Conservation (phyloP, 768 basidiomycete genomes). For the Pleurotus salmoneostramineus region DNA sequence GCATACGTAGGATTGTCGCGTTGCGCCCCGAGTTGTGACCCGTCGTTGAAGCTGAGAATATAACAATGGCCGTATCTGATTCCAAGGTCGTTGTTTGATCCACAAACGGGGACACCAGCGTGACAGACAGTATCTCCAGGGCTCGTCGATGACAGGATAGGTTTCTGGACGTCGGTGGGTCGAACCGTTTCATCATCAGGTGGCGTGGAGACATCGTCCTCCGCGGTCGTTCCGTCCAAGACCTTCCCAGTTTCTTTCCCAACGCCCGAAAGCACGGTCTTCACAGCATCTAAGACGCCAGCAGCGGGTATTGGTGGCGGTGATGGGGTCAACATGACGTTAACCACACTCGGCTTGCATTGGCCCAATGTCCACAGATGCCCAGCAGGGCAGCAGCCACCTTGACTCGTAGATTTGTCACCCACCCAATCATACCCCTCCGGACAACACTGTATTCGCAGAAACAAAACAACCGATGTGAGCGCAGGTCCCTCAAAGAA, state of each 20-base stretch:
- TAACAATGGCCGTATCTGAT: neutral
- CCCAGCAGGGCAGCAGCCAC: neutral
- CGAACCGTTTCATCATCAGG: neutral
- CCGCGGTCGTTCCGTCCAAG: neutral
- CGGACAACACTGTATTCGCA: neutral
- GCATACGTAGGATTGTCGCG: constrained; percentile 1
- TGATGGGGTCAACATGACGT: neutral
- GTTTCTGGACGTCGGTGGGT: neutral
- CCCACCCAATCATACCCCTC: neutral
- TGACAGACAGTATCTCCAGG: neutral
- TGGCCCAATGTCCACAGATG: neutral
- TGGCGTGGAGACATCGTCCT: neutral
- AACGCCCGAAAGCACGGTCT: neutral
- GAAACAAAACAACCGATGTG: neutral
- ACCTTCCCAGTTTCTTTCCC: neutral
- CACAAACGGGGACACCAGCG: neutral
- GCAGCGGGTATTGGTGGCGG: neutral
- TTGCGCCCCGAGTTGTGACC: neutral
- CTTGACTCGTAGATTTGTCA: neutral
- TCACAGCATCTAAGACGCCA: neutral
- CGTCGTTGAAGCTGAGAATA: neutral
- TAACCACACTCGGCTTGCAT: neutral
- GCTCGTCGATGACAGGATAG: neutral
- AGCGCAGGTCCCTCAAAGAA: neutral
- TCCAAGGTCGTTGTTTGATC: neutral